These are phyloP conservation scores for Alnus glutinosa DNA, from an alignment of 306 rosid species.

Conservation along the genomic window DNA sequence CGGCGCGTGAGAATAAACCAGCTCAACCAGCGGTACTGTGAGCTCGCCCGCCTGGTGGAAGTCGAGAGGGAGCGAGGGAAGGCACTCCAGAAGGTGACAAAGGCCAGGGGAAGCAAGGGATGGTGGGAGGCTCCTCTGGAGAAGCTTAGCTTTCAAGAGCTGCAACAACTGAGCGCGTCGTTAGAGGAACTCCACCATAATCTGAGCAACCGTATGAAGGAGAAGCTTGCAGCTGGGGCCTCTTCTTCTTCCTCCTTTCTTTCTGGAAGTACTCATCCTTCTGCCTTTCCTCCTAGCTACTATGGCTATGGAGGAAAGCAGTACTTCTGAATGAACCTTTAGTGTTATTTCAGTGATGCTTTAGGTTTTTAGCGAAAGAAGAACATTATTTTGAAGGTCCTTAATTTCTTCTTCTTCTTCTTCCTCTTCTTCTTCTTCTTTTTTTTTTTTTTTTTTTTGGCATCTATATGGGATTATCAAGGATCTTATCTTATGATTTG, in stretches of 20 bases:
- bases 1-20: not conserved
- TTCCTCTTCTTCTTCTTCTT: too few relatives aligned
- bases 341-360: not conserved
- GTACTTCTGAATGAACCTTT: not conserved
- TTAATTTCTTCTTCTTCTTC: too few relatives aligned
- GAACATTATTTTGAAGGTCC: not conserved
- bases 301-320: not conserved
- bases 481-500: too few relatives aligned
- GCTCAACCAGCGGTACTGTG: constrained; percentile 24
- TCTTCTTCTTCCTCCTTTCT: not conserved
- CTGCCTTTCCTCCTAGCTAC: not conserved
- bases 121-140: constrained; percentile 37
- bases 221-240: constrained; percentile 6
- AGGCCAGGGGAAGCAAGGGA: constrained; percentile 2
- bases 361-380: not conserved
- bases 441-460: too few relatives aligned
- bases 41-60: constrained; percentile 21
- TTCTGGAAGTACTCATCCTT: not conserved
- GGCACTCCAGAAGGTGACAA: constrained; percentile 21
- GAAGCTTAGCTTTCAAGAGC: constrained; percentile 14
- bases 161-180: constrained; percentile 22
- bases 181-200: constrained; percentile 16
- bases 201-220: not conserved
- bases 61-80: constrained; percentile 37
- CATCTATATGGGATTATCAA: too few relatives aligned